phyloP scores from a whole-genome alignment of 1,284 basidiomycete genomes.

The Moesziomyces parantarcticus region DNA sequence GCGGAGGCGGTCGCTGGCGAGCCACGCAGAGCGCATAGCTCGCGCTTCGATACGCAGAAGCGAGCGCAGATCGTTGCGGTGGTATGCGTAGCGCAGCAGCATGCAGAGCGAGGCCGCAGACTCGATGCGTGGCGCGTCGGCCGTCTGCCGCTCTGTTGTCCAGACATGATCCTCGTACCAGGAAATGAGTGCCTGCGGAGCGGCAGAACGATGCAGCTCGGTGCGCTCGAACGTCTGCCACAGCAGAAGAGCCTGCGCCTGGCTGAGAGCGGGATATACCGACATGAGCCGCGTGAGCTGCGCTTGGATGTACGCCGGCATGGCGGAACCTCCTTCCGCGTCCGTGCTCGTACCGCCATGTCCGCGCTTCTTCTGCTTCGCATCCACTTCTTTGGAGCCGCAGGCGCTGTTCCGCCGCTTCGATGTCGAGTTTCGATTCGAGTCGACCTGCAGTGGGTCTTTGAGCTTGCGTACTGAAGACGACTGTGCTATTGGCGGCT shows the following conservation, averaged over 20 bases:
- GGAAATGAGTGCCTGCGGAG: slow-evolving; percentile 11
- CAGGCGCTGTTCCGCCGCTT: too few species aligned
- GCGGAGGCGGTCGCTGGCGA: neutral
- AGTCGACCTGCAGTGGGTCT: too few species aligned
- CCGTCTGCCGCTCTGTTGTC: slow-evolving; percentile 26
- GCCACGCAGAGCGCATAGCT: slow-evolving; percentile 3
- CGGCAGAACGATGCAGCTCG: slow-evolving; percentile 4
- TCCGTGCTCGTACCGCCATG: too few species aligned
- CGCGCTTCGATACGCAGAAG: slow-evolving; percentile 23
- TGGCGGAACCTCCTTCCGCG: too few species aligned
- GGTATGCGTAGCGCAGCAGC: slow-evolving; percentile 22
- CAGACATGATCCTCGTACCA: slow-evolving; percentile 45
- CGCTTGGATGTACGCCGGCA: too few species aligned
- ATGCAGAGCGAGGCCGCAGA: slow-evolving; percentile 18
- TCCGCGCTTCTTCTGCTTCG: too few species aligned
- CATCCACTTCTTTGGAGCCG: too few species aligned
- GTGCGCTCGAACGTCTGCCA: slow-evolving; percentile 11
- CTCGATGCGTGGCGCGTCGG: slow-evolving; percentile 10
- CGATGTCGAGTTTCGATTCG: too few species aligned
- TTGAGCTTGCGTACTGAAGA: too few species aligned
- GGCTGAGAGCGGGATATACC: slow-evolving; percentile 13
- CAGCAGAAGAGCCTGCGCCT: slow-evolving; percentile 14
- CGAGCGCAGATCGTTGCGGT: slow-evolving; percentile 25
- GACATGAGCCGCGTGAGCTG: neutral
- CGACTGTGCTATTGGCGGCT: too few species aligned